Conservation (phyloP, 768 basidiomycete species). For the Melanogaster broomeanus region DNA sequence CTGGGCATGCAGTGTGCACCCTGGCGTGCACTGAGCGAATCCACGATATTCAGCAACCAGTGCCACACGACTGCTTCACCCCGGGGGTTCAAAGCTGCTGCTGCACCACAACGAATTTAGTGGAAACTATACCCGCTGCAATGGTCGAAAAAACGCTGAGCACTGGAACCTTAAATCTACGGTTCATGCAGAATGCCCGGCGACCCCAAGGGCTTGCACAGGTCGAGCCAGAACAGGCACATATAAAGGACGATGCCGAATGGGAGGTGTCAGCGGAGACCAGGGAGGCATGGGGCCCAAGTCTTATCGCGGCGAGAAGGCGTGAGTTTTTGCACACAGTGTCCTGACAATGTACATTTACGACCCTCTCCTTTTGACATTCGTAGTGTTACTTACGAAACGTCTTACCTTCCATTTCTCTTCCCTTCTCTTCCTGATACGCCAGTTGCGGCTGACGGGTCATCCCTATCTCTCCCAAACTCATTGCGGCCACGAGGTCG, state of each 20-base stretch:
- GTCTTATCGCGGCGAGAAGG: conserved; percentile 27
- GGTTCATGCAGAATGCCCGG: conserved; percentile 75
- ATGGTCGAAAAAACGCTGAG: conserved; percentile 54
- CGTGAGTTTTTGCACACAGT: conserved; percentile 20
- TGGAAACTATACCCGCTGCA: neutral
- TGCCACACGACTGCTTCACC: neutral
- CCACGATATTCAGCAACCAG: neutral
- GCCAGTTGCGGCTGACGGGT: conserved; percentile 19
- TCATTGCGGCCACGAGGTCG: conserved; percentile 45
- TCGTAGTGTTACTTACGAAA: conserved; percentile 48
- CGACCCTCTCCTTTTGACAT: conserved; percentile 8
- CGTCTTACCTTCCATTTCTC: conserved; percentile 68
- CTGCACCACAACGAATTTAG: neutral
- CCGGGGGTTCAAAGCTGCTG: too few relatives aligned
- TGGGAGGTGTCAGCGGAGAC: conserved; percentile 62
- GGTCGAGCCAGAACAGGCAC: conserved; percentile 52
- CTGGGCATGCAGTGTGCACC: neutral
- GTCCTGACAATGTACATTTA: conserved; percentile 21
- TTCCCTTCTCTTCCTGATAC: conserved; percentile 42
- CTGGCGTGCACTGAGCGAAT: too few relatives aligned
- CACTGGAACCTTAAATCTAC: conserved; percentile 61
- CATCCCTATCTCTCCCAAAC: conserved; percentile 22
- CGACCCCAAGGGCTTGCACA: conserved; percentile 52
- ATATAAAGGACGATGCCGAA: conserved; percentile 61
- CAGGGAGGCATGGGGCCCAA: conserved; percentile 51